phyloP scores from a whole-genome alignment of 2,329 filamentous ascomycete genomes.

The Periconia macrospinosa region DNA sequence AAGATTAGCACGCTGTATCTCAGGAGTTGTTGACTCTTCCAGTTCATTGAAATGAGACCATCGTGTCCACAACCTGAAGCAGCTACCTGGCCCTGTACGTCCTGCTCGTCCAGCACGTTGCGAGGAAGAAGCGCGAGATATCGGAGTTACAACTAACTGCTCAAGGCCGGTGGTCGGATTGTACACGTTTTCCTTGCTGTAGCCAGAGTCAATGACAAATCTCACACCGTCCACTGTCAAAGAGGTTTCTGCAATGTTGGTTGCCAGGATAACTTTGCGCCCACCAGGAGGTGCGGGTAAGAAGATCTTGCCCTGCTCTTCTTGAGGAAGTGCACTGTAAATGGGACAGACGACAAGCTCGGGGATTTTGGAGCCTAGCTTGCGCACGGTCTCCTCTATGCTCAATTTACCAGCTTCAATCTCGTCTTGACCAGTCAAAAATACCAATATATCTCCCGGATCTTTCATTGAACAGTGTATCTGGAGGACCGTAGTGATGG shows the following conservation, averaged over 20 bases:
- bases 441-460: slow-evolving; percentile 85
- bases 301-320: slow-evolving; percentile 91
- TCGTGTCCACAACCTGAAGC: slow-evolving; percentile 90
- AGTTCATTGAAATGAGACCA: slow-evolving; percentile 95
- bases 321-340: slow-evolving; percentile 89
- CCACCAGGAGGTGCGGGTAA: slow-evolving; percentile 84
- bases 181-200: slow-evolving; percentile 93
- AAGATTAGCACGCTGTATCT: slow-evolving; percentile 89
- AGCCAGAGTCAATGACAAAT: slow-evolving; percentile 93
- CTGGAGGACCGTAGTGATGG: slow-evolving; percentile 91
- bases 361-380: slow-evolving; percentile 79
- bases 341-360: slow-evolving; percentile 92
- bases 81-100: slow-evolving; percentile 88
- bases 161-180: slow-evolving; percentile 92
- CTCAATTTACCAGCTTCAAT: slow-evolving; percentile 87
- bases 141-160: slow-evolving; percentile 85
- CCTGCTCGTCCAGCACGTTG: slow-evolving; percentile 92
- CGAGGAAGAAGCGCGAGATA: slow-evolving; percentile 87
- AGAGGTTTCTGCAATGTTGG: slow-evolving; percentile 96
- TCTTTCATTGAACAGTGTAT: slow-evolving; percentile 82
- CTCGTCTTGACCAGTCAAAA: slow-evolving; percentile 93
- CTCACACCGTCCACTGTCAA: slow-evolving; percentile 95
- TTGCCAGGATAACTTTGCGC: slow-evolving; percentile 89
- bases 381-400: slow-evolving; percentile 81
- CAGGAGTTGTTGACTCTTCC: slow-evolving; percentile 83